phyloP scores from a whole-genome alignment of 106 monocot species.

The Alisma plantagoaquatica region DNA sequence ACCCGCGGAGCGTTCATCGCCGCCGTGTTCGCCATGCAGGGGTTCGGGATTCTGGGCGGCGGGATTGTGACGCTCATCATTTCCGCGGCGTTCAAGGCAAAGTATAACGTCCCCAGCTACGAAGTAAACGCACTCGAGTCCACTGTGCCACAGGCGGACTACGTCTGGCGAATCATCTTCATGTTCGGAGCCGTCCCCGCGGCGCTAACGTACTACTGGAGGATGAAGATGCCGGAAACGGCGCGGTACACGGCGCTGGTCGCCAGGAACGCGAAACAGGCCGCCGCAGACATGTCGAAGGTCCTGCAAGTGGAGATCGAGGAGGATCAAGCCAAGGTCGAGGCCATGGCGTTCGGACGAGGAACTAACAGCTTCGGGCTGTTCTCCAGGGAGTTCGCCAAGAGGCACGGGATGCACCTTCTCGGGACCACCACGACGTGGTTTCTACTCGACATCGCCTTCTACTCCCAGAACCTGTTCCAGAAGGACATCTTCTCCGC shows the following conservation, averaged over 20 bases:
- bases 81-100: conserved; percentile 17
- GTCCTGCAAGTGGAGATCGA: conserved; percentile 10
- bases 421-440: conserved; percentile 21
- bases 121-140: not conserved
- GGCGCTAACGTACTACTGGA: conserved; percentile 18
- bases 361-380: conserved; percentile 2
- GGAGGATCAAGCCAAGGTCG: conserved; percentile 13
- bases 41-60: conserved; percentile 47
- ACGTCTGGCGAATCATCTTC: conserved; percentile 15
- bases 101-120: not conserved
- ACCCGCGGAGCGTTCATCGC: conserved; percentile 57
- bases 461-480: conserved; percentile 54
- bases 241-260: conserved; percentile 18
- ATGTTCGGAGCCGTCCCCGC: conserved; percentile 18
- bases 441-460: conserved; percentile 61
- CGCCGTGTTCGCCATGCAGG: conserved; percentile 67
- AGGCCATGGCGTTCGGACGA: not conserved
- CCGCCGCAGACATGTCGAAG: conserved; percentile 13
- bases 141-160: conserved; percentile 15
- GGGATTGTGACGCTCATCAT: conserved; percentile 30
- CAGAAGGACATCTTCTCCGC: conserved; percentile 43
- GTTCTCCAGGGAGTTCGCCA: conserved; percentile 7
- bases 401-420: conserved; percentile 17
- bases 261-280: conserved; percentile 11
- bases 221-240: conserved; percentile 25